phyloP scores from a whole-genome alignment of 176 grass and related monocot genomes.

The Aegilops speltoides region DNA sequence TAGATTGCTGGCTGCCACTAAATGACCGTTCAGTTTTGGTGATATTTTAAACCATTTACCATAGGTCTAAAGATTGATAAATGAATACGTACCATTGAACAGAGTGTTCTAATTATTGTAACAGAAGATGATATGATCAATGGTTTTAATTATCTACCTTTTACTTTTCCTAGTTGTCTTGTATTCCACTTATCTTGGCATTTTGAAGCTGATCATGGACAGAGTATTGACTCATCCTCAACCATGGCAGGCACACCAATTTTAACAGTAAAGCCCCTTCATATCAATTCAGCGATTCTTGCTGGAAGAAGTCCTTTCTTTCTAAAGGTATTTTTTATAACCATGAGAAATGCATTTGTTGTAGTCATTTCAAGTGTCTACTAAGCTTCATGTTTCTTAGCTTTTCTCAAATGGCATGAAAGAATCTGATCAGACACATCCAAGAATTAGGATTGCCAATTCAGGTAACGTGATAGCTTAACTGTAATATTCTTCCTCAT shows the following conservation, averaged over 20 bases:
- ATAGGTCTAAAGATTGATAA: not conserved
- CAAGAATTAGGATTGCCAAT: constrained; percentile 79
- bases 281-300: constrained; percentile 95
- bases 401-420: constrained; percentile 98
- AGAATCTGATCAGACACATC: constrained; percentile 84
- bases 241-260: constrained; percentile 37
- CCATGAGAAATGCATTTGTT: not conserved
- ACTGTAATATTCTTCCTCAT: not conserved
- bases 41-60: not conserved
- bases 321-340: constrained; percentile 62
- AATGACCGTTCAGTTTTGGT: not conserved
- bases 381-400: constrained; percentile 35
- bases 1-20: not conserved
- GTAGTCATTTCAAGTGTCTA: constrained; percentile 11
- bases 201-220: constrained; percentile 56
- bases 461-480: constrained; percentile 58
- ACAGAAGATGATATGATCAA: not conserved
- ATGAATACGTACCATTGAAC: not conserved
- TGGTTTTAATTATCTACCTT: not conserved
- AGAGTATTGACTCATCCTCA: constrained; percentile 55
- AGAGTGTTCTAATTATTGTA: not conserved
- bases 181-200: not conserved
- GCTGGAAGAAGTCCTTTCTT: constrained; percentile 96
- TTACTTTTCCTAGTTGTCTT: not conserved
- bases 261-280: constrained; percentile 60